These are phyloP conservation scores for Stagonosporopsis cucurbitacearum DNA, from an alignment of 2,329 filamentous ascomycete species.

Conservation along the genomic window DNA sequence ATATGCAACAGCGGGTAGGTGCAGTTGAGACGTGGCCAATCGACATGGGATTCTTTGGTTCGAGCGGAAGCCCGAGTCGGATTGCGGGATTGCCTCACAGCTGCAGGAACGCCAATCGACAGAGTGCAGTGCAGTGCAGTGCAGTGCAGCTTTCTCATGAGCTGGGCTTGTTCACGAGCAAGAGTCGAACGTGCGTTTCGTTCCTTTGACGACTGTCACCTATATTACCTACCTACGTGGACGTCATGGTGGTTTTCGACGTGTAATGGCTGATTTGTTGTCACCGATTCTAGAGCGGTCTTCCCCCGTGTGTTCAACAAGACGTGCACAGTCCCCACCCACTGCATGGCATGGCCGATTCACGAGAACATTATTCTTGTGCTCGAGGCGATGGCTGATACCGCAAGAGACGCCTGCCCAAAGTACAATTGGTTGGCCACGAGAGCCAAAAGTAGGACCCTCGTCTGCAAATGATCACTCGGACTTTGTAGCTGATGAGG, in stretches of 20 bases:
- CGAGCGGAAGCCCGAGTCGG: conserved; percentile 36
- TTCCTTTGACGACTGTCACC: neutral
- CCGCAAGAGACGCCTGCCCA: conserved; percentile 19
- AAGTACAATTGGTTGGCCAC: conserved; percentile 5
- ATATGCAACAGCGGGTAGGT: conserved; percentile 49
- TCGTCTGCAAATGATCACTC: conserved; percentile 2
- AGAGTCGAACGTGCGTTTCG: neutral
- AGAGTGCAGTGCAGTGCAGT: too few species aligned
- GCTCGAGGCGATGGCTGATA: conserved; percentile 32
- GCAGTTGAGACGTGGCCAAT: conserved; percentile 44
- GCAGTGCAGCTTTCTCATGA: conserved; percentile 21
- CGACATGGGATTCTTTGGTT: conserved; percentile 9
- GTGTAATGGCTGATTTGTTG: neutral
- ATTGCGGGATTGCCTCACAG: conserved; percentile 45
- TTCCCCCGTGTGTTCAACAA: conserved; percentile 39
- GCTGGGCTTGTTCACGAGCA: neutral
- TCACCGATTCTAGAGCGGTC: conserved; percentile 42
- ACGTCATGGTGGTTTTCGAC: neutral
- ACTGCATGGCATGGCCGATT: conserved; percentile 33
- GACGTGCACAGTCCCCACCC: conserved; percentile 43
- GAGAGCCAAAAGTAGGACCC: neutral
- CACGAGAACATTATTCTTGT: conserved; percentile 34
- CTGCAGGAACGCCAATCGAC: conserved; percentile 47
- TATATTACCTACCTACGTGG: too few species aligned
- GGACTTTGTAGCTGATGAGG: neutral